phyloP scores from a whole-genome alignment of 116 monocot species.

The Zostera marina region DNA sequence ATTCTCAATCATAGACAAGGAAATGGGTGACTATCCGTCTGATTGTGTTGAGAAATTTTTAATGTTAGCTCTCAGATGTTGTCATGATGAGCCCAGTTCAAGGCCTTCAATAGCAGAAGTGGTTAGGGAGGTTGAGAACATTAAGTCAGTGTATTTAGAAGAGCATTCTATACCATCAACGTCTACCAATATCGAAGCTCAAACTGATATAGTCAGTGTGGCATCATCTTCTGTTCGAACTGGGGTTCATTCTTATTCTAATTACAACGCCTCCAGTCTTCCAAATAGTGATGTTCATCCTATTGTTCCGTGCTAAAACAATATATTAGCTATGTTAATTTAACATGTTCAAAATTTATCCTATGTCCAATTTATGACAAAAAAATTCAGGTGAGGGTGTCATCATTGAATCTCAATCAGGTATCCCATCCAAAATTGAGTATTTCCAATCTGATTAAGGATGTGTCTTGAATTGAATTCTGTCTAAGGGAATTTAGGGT shows the following conservation, averaged over 20 bases:
- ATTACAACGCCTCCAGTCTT: constrained; percentile 55
- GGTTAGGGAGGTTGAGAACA: constrained; percentile 69
- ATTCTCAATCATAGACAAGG: constrained; percentile 51
- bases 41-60: constrained; percentile 65
- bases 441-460: too few relatives aligned
- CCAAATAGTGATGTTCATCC: constrained; percentile 42
- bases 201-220: neutral
- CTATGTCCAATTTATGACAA: too few relatives aligned
- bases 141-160: constrained; percentile 44
- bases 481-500: too few relatives aligned
- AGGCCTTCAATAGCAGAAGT: constrained; percentile 85
- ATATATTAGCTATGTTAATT: too few relatives aligned
- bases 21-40: constrained; percentile 69
- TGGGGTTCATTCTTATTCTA: constrained; percentile 12
- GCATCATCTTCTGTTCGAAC: constrained; percentile 12
- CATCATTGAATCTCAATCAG: too few relatives aligned
- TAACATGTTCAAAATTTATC: too few relatives aligned
- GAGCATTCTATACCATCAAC: constrained; percentile 20
- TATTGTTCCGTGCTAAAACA: constrained; percentile 43
- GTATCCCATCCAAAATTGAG: too few relatives aligned
- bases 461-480: too few relatives aligned
- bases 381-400: too few relatives aligned
- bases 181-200: constrained; percentile 8
- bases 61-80: constrained; percentile 63
- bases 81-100: constrained; percentile 66